phyloP scores from a whole-genome alignment of 352 stramenopile species.

The Phytophthora colocasiae region DNA sequence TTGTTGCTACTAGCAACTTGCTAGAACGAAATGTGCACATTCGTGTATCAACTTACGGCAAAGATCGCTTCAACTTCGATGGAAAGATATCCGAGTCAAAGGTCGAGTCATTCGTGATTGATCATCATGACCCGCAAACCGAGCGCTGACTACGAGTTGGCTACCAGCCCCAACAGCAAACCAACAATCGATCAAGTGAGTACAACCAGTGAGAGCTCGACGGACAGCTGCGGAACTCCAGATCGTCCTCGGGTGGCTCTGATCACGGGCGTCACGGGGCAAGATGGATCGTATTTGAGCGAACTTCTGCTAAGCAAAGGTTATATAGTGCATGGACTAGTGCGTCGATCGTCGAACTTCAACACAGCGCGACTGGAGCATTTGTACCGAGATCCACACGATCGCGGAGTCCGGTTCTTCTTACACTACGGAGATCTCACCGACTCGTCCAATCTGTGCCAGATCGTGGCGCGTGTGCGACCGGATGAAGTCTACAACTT shows the following conservation, averaged over 20 bases:
- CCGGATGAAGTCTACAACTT: constrained; percentile 99
- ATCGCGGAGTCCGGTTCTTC: constrained; percentile 94
- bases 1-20: too few relatives aligned
- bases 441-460: constrained; percentile 97
- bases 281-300: constrained; percentile 98
- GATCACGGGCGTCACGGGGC: constrained; percentile 98
- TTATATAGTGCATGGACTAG: constrained; percentile 96
- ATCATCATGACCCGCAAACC: constrained; percentile 12
- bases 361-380: constrained; percentile 99
- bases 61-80: constrained; percentile 29
- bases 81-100: constrained; percentile 34
- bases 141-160: constrained; percentile 2
- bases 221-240: constrained; percentile 13
- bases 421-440: constrained; percentile 99
- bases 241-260: constrained; percentile 73
- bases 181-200: constrained; percentile 23
- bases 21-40: too few relatives aligned
- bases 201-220: constrained; percentile 21
- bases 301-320: constrained; percentile 98
- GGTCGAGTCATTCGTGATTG: constrained; percentile 16
- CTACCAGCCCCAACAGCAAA: constrained; percentile 9
- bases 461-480: constrained; percentile 95
- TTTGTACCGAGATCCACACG: constrained; percentile 96
- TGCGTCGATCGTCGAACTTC: constrained; percentile 98
- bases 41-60: neutral